phyloP scores from a whole-genome alignment of 805 yeast species.

The Huiozyma sinensis region DNA sequence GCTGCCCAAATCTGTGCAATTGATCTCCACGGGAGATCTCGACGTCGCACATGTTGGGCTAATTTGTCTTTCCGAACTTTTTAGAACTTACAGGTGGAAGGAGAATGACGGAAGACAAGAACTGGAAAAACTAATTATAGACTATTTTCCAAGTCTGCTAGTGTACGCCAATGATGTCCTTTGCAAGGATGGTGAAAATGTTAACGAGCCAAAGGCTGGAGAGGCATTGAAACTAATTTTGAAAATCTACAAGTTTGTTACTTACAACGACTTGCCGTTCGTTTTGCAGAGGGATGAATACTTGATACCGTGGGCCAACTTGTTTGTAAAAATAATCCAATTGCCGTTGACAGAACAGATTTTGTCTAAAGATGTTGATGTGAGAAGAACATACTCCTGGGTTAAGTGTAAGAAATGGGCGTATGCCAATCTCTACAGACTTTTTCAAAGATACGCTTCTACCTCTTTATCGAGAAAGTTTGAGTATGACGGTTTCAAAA shows the following conservation, averaged over 20 bases:
- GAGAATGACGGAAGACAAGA: slow-evolving; percentile 43
- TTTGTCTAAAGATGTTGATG: slow-evolving; percentile 38
- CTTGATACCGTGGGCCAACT: slow-evolving; percentile 59
- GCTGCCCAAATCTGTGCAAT: slow-evolving; percentile 34
- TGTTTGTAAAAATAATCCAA: slow-evolving; percentile 58
- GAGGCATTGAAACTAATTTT: slow-evolving; percentile 67
- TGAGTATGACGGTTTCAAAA: slow-evolving; percentile 51
- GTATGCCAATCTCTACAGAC: slow-evolving; percentile 59
- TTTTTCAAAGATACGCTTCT: slow-evolving; percentile 64
- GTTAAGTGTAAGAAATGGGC: slow-evolving; percentile 84
- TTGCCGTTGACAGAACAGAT: slow-evolving; percentile 35
- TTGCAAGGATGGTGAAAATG: slow-evolving; percentile 28
- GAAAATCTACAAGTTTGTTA: slow-evolving; percentile 68
- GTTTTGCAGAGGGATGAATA: slow-evolving; percentile 45
- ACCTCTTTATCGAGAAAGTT: slow-evolving; percentile 35
- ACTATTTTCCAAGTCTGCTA: slow-evolving; percentile 56
- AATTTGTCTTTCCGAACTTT: slow-evolving; percentile 56
- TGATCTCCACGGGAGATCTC: slow-evolving; percentile 36
- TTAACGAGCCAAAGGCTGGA: slow-evolving; percentile 35
- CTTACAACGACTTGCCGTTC: slow-evolving; percentile 61
- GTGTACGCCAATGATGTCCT: slow-evolving; percentile 50
- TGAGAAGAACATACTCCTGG: slow-evolving; percentile 52
- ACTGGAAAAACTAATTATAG: slow-evolving; percentile 43
- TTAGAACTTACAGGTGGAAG: slow-evolving; percentile 63
- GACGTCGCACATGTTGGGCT: slow-evolving; percentile 52